Evolutionary conservation across 306 rosid genomes (phyloP), one percentile per base, ranked within the genome.

Genomic region (Pyrus betulifolia): DNA sequence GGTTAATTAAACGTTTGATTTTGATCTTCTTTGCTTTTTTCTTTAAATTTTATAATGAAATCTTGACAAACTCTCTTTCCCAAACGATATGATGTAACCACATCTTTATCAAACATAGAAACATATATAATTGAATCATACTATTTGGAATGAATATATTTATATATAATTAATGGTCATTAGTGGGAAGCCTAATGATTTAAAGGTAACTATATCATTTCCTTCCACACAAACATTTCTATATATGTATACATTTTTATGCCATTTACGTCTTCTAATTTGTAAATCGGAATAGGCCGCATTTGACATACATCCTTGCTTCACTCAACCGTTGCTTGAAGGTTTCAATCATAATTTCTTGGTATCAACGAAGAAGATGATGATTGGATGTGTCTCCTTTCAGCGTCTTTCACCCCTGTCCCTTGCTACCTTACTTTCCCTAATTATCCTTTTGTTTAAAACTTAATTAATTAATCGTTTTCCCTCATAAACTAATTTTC

Each of bases 291-390:
- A 30, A 54, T 15, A 51, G 74, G 23, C 70, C 23, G 78, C 78
- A 69, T 57, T 11, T 4, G 28, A 15, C 55, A 49, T 11, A 22
- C 70, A 23, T 66, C 71, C 74, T 62, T 51, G 27, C 69, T 78
- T 69, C 82, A 78, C 79, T 77, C 69, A 73, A 69, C 74, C 49
- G 7, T 75, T 69, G 76, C 77, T 76, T 80, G 71, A 49, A 51
- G 76, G 11, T 64, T 67, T 64, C 44, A 63, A 70, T 74, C 40
- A 75, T 70, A 42, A 2, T 83, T 83, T 38, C 61, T 83, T 75
- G 83, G 80, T 65, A 78, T 83, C 78, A 74, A 75, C 79, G 74
- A 74, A 72, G 83, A 70, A 27, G 46, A 75, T 79, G 81, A 40
- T 79, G 80, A 75, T 55, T 65, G 71, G 67, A 54, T 74, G 8